These are phyloP conservation scores for Artomyces pyxidatus DNA, from an alignment of 768 basidiomycete species.

Conservation along the genomic window DNA sequence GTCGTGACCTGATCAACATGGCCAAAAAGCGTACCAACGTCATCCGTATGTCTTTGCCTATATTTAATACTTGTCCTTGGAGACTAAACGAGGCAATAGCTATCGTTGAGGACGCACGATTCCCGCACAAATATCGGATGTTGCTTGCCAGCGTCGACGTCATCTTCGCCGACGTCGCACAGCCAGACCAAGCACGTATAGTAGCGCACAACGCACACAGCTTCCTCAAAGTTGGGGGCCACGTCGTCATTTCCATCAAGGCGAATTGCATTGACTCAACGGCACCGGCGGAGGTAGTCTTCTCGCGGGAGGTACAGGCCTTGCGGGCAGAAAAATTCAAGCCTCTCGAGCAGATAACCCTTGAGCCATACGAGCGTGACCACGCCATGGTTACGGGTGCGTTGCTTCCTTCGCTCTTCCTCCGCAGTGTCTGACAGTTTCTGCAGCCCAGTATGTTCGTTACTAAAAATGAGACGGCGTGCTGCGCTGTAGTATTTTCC, in stretches of 20 bases:
- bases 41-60: constrained; percentile 60
- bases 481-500: not conserved
- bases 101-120: constrained; percentile 94
- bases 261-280: constrained; percentile 98
- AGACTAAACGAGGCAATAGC: constrained; percentile 34
- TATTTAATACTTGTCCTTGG: not conserved
- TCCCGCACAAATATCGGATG: constrained; percentile 97
- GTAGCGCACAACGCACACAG: constrained; percentile 87
- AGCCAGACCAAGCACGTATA: constrained; percentile 98
- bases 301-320: constrained; percentile 78
- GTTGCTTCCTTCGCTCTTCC: constrained; percentile 17
- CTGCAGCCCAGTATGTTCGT: constrained; percentile 38
- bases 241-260: constrained; percentile 95
- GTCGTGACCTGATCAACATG: constrained; percentile 98
- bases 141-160: constrained; percentile 92
- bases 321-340: constrained; percentile 78
- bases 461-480: constrained; percentile 24
- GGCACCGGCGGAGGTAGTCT: constrained; percentile 81
- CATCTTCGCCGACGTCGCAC: constrained; percentile 96
- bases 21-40: constrained; percentile 99
- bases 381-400: constrained; percentile 84
- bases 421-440: constrained; percentile 1
- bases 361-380: constrained; percentile 89
- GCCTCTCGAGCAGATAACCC: constrained; percentile 90
- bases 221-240: constrained; percentile 93